phyloP scores from a whole-genome alignment of 2,329 filamentous ascomycete genomes.

The Diaporthe australafricana region DNA sequence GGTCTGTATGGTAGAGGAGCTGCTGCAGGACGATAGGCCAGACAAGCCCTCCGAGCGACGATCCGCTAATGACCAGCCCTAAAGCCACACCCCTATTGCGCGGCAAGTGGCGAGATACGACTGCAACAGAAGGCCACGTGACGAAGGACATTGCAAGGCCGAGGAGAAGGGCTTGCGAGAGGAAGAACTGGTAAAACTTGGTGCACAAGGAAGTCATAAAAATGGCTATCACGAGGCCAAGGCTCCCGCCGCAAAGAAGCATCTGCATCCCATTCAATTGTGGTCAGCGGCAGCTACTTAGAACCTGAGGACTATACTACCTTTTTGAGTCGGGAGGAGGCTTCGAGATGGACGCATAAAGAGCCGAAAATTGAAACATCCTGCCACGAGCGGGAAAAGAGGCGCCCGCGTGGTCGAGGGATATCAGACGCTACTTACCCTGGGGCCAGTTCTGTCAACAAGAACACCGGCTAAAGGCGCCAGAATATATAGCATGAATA shows the following conservation, averaged over 20 bases:
- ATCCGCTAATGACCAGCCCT: constrained; percentile 60
- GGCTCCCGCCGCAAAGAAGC: constrained; percentile 36
- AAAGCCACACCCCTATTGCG: constrained; percentile 58
- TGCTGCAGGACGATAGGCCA: constrained; percentile 70
- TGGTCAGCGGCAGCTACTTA: neutral
- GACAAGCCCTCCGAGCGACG: constrained; percentile 61
- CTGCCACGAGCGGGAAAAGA: neutral
- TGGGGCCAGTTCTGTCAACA: constrained; percentile 47
- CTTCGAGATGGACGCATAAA: neutral
- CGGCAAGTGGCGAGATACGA: constrained; percentile 49
- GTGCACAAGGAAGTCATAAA: constrained; percentile 62
- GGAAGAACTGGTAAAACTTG: constrained; percentile 54
- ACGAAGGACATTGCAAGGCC: constrained; percentile 49
- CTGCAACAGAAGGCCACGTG: constrained; percentile 49
- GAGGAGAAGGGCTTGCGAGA: constrained; percentile 49
- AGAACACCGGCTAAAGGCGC: constrained; percentile 44
- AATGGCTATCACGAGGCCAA: constrained; percentile 4
- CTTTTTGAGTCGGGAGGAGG: no score
- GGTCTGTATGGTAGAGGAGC: constrained; percentile 54
- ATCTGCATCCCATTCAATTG: constrained; percentile 1
- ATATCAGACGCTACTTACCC: constrained; percentile 21
- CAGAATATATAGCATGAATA: constrained; percentile 45
- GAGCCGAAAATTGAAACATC: neutral
- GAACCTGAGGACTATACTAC: neutral
- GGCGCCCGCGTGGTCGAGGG: no score